phyloP scores from a whole-genome alignment of 2,329 filamentous ascomycete species.

The Fusarium nelsonii region DNA sequence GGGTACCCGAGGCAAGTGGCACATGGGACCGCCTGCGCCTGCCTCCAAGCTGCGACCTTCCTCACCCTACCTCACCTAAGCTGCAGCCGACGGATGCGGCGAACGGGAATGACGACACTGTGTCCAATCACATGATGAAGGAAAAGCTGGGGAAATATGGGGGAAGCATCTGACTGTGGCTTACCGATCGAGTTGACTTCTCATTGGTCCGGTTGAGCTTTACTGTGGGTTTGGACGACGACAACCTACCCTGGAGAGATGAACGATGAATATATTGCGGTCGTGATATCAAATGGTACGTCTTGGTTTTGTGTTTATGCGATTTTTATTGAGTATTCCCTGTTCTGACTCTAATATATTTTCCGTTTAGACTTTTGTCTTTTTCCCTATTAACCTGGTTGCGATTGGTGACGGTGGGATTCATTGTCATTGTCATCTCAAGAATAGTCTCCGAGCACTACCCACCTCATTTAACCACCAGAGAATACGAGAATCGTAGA shows the following conservation, averaged over 20 bases:
- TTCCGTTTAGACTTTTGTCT: not conserved
- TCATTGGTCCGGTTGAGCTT: constrained; percentile 19
- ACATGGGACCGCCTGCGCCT: constrained; percentile 41
- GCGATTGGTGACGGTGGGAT: no score
- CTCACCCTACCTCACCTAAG: constrained; percentile 34
- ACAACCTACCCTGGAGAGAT: constrained; percentile 9
- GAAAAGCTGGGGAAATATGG: constrained; percentile 48
- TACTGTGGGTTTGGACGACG: rapidly evolving
- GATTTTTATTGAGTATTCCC: no score
- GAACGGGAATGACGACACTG: constrained; percentile 48
- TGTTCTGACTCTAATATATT: not conserved
- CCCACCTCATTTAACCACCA: not conserved
- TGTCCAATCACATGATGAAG: constrained; percentile 45
- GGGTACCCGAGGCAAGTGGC: constrained; percentile 48
- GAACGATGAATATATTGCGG: not conserved
- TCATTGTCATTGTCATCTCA: no score
- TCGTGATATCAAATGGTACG: not conserved
- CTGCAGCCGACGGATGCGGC: constrained; percentile 45
- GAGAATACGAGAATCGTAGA: not conserved
- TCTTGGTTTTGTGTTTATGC: not conserved
- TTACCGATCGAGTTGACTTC: not conserved
- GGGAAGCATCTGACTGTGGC: constrained; percentile 13
- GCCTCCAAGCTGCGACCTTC: constrained; percentile 19
- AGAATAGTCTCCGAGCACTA: not conserved
- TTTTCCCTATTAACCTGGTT: rapidly evolving